Evolutionary conservation across 176 grass and related monocot genomes (phyloP).

Genomic region (Zoysia japonica): DNA sequence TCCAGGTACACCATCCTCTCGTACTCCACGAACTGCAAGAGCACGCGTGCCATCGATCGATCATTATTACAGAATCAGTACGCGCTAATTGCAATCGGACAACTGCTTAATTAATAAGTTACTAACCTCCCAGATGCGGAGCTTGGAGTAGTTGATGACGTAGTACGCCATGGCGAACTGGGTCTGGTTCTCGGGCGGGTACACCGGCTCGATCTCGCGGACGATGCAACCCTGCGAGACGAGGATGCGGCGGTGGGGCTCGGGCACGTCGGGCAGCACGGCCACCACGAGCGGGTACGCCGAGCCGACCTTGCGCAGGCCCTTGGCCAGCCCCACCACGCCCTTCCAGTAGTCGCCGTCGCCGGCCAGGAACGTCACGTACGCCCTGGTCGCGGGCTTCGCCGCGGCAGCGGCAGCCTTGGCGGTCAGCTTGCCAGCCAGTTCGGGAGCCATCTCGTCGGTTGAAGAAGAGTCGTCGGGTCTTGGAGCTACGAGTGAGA

Average conservation of each 20-base stretch:
- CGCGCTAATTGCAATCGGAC: no score
- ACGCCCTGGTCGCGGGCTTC: slow-evolving; percentile 54
- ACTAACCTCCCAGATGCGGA: slow-evolving; percentile 74
- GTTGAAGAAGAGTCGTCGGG: not conserved
- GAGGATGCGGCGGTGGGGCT: slow-evolving; percentile 63
- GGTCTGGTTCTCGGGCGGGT: slow-evolving; percentile 86
- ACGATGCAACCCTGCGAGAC: slow-evolving; percentile 71
- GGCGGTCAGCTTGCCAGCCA: slow-evolving; percentile 36
- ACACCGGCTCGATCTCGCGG: slow-evolving; percentile 77
- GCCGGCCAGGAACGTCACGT: slow-evolving; percentile 78
- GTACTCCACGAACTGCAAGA: slow-evolving; percentile 73
- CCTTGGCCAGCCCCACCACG: slow-evolving; percentile 75
- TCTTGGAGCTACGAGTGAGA: not conserved
- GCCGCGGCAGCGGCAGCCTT: not conserved
- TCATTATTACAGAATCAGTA: no score
- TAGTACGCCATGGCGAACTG: slow-evolving; percentile 94
- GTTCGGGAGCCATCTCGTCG: slow-evolving; percentile 12
- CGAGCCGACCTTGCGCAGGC: slow-evolving; percentile 60
- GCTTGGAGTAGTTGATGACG: slow-evolving; percentile 97
- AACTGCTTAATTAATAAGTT: no score
- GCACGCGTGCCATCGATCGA: no score
- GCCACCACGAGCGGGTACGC: slow-evolving; percentile 77
- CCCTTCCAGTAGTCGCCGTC: slow-evolving; percentile 88
- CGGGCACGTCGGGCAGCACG: slow-evolving; percentile 75
- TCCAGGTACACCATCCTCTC: slow-evolving; percentile 87